These are phyloP conservation scores for Phytophthora sp. DNA, from an alignment of 352 stramenopile genomes.

Conservation along the genomic window DNA sequence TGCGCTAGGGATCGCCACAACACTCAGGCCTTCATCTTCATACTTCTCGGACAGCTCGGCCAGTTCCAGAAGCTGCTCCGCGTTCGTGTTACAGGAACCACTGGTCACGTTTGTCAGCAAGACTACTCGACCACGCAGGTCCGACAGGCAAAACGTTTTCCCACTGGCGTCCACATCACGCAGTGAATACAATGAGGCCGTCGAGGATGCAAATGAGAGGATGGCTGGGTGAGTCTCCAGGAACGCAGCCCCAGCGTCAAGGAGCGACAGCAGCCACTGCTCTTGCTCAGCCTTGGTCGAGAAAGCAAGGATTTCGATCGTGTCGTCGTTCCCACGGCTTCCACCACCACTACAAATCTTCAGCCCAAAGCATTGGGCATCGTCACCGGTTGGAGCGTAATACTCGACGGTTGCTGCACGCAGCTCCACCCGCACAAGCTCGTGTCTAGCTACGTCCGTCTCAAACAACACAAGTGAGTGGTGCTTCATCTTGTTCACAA, in stretches of 20 bases:
- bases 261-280: conserved; percentile 50
- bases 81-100: conserved; percentile 21
- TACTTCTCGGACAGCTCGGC: conserved; percentile 67
- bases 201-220: conserved; percentile 34
- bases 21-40: conserved; percentile 50
- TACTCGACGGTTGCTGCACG: conserved; percentile 42
- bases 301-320: conserved; percentile 39
- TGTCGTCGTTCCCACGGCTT: conserved; percentile 8
- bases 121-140: conserved; percentile 62
- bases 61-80: conserved; percentile 83
- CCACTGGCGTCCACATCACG: conserved; percentile 64
- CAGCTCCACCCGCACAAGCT: conserved; percentile 29
- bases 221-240: conserved; percentile 39
- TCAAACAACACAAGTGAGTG: conserved; percentile 41
- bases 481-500: conserved; percentile 37
- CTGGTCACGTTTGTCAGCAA: conserved; percentile 79
- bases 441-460: conserved; percentile 33
- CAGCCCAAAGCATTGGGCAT: conserved; percentile 13
- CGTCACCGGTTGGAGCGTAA: conserved; percentile 4
- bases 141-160: conserved; percentile 62
- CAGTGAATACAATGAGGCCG: conserved; percentile 80
- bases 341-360: conserved; percentile 26
- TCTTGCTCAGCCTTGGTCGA: conserved; percentile 46
- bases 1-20: conserved; percentile 88
- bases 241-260: conserved; percentile 54